phyloP scores from a whole-genome alignment of 1,284 basidiomycete species.

The Rugosomyces carneus region DNA sequence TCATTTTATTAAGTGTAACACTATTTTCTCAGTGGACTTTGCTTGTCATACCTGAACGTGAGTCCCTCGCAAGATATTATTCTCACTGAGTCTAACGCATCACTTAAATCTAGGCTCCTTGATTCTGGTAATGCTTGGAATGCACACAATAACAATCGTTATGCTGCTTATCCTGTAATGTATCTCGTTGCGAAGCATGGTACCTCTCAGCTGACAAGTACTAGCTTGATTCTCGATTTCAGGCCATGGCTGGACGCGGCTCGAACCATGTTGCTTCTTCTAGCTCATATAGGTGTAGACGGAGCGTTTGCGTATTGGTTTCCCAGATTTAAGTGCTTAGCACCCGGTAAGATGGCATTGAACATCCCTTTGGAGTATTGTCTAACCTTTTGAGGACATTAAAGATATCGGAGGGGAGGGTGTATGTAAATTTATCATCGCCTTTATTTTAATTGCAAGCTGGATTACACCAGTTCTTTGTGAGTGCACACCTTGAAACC shows the following conservation, averaged over 20 bases:
- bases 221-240: conserved; percentile 40
- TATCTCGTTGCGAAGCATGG: neutral
- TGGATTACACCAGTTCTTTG: conserved; percentile 49
- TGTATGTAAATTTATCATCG: conserved; percentile 40
- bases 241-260: conserved; percentile 47
- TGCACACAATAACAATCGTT: conserved; percentile 38
- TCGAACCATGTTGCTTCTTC: conserved; percentile 38
- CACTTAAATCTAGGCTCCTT: conserved; percentile 23
- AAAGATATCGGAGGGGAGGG: conserved; percentile 16
- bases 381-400: neutral
- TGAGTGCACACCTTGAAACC: conserved; percentile 25
- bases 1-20: conserved; percentile 8
- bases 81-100: neutral
- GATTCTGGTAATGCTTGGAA: conserved; percentile 36
- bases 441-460: conserved; percentile 42
- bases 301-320: conserved; percentile 34
- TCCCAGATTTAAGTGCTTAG: conserved; percentile 35
- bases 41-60: conserved; percentile 12
- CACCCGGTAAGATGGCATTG: conserved; percentile 26
- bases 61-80: neutral
- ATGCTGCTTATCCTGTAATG: conserved; percentile 42
- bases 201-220: conserved; percentile 1
- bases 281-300: conserved; percentile 41
- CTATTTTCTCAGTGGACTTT: conserved; percentile 14
- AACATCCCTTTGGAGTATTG: neutral